phyloP scores from a whole-genome alignment of 805 yeast species.

The Clavispora fructus region DNA sequence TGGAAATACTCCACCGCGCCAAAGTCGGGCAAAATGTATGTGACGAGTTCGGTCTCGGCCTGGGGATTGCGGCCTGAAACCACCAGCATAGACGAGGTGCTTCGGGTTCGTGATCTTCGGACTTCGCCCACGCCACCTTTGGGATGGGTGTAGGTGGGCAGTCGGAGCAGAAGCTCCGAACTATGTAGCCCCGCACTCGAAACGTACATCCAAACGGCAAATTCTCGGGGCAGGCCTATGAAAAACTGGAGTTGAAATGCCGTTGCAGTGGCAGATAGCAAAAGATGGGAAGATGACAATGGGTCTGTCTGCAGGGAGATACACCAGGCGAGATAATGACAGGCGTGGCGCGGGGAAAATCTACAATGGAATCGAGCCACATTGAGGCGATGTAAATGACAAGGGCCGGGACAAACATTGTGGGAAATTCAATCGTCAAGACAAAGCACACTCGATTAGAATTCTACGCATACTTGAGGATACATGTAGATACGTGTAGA shows the following conservation, averaged over 20 bases:
- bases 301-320: too few relatives aligned
- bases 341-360: not conserved
- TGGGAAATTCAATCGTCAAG: too few relatives aligned
- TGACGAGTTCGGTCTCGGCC: slow-evolving; percentile 18
- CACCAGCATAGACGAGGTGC: not conserved
- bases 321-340: not conserved
- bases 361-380: not conserved
- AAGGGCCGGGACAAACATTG: too few relatives aligned
- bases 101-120: not conserved
- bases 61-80: not conserved
- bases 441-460: too few relatives aligned
- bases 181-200: not conserved
- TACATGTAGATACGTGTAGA: too few relatives aligned
- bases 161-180: not conserved
- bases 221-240: not conserved
- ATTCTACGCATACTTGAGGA: too few relatives aligned
- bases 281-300: not conserved
- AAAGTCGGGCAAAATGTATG: slow-evolving; percentile 52
- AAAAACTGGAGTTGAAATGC: not conserved
- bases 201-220: not conserved
- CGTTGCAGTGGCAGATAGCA: not conserved
- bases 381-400: too few relatives aligned
- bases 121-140: not conserved
- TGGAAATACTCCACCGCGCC: slow-evolving; percentile 47
- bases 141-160: not conserved